Percentiles rank a stretch among this genome's conserved stretches.
Evolutionary conservation across 1,139 yeast species (phyloP).

Genomic region (Wickerhamiella infanticola): DNA sequence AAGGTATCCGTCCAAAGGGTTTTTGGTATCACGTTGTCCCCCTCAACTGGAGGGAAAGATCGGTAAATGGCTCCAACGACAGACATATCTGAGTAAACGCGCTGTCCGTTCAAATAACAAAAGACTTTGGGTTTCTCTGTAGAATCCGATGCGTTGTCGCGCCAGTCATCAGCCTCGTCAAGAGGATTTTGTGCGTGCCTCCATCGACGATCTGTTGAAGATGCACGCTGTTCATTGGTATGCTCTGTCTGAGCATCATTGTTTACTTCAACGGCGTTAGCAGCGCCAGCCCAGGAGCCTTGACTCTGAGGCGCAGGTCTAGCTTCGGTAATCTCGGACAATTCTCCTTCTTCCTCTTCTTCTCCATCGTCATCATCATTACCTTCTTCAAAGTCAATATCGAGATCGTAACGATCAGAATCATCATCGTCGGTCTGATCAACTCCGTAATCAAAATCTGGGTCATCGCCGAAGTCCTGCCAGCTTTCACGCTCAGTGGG

Average conservation of each 20-base stretch:
- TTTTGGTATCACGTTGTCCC: slow-evolving; percentile 29
- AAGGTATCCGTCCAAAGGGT: slow-evolving; percentile 46
- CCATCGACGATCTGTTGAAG: neutral
- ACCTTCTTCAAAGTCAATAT: slow-evolving; percentile 19
- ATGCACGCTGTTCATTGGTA: neutral
- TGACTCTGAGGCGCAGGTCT: neutral
- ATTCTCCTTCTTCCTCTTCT: slow-evolving; percentile 16
- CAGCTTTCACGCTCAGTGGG: neutral
- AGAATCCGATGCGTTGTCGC: slow-evolving; percentile 4
- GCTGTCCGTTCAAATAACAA: slow-evolving; percentile 37
- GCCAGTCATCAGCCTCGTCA: slow-evolving; percentile 15
- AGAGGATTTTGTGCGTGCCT: slow-evolving; percentile 18
- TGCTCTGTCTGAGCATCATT: neutral
- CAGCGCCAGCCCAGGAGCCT: neutral
- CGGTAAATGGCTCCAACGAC: slow-evolving; percentile 66
- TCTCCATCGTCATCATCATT: slow-evolving; percentile 19
- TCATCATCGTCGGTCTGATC: slow-evolving; percentile 3
- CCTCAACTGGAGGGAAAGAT: slow-evolving; percentile 2
- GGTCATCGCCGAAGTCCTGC: neutral
- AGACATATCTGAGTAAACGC: slow-evolving; percentile 54
- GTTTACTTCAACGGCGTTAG: neutral
- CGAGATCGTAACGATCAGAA: slow-evolving; percentile 16
- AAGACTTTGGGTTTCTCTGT: slow-evolving; percentile 34
- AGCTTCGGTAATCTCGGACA: slow-evolving; percentile 6
- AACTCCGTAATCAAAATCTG: neutral